A percentile compares a stretch with the other conserved stretches of the same genome.
Conservation (phyloP, 495 filamentous ascomycete species). For the Neurospora sp. region DNA sequence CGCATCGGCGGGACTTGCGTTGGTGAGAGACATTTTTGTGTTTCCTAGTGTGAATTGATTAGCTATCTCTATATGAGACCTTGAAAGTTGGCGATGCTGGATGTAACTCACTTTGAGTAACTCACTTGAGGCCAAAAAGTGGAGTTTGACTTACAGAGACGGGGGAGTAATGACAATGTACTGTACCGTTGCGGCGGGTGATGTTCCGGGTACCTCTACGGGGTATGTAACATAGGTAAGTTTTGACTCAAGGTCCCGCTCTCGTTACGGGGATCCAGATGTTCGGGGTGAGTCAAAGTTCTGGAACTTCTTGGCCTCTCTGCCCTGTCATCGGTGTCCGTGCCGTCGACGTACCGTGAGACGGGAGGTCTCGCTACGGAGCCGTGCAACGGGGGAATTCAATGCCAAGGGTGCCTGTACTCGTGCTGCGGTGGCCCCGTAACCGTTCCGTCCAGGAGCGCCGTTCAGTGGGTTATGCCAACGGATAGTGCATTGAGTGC, state of each 20-base stretch:
- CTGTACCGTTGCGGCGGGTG: background rate
- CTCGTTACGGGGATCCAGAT: background rate
- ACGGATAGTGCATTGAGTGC: background rate
- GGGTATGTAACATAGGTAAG: background rate
- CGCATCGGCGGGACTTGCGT: constrained; percentile 53
- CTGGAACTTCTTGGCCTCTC: background rate
- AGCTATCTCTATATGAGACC: background rate
- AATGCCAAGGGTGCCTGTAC: background rate
- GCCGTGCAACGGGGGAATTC: background rate
- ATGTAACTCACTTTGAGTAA: constrained; percentile 1
- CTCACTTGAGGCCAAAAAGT: constrained; percentile 1
- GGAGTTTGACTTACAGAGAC: background rate
- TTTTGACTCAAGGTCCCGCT: background rate
- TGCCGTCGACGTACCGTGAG: background rate
- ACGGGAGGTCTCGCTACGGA: background rate
- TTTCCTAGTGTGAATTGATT: background rate
- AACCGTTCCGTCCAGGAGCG: background rate
- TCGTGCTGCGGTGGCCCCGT: background rate
- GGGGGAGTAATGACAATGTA: background rate
- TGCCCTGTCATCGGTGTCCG: background rate
- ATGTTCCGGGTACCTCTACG: background rate
- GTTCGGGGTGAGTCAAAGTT: background rate
- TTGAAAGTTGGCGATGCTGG: background rate
- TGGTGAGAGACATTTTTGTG: constrained; percentile 61
- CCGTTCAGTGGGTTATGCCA: background rate